A percentile compares a stretch with the other conserved stretches of the same genome.
Conservation (phyloP, 805 yeast genomes). For the Saccharomycopsis sp. region DNA sequence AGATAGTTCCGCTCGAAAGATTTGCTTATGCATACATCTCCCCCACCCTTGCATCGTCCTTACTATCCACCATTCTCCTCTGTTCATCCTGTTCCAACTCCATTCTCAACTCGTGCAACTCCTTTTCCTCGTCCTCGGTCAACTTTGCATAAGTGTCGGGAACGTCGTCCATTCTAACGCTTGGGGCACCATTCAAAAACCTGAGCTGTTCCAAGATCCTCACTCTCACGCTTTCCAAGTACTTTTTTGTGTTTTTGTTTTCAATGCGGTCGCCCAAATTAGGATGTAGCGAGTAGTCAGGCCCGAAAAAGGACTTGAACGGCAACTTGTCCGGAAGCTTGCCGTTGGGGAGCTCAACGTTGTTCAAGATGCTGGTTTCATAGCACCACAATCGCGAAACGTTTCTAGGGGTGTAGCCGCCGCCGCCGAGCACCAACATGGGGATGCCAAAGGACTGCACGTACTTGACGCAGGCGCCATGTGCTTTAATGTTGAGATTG, state of each 20-base stretch:
- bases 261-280: constrained; percentile 69
- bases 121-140: constrained; percentile 21
- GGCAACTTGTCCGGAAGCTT: constrained; percentile 62
- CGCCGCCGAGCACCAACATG: constrained; percentile 89
- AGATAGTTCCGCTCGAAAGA: too few species aligned
- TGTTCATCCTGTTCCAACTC: constrained; percentile 10
- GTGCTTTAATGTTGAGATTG: constrained; percentile 84
- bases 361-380: constrained; percentile 76
- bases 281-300: constrained; percentile 87
- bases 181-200: constrained; percentile 82
- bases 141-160: constrained; percentile 47
- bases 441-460: constrained; percentile 87
- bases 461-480: constrained; percentile 89
- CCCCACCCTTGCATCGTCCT: constrained; percentile 5
- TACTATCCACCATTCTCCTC: constrained; percentile 4
- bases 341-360: constrained; percentile 45
- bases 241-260: constrained; percentile 75
- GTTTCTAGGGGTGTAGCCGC: constrained; percentile 95
- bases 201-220: constrained; percentile 75
- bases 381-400: constrained; percentile 94
- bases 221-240: constrained; percentile 68
- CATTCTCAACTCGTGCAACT: constrained; percentile 18
- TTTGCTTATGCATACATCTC: constrained; percentile 5
- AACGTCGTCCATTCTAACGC: constrained; percentile 80
- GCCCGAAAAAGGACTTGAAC: constrained; percentile 75